Evolutionary conservation across 352 stramenopile genomes (phyloP), one percentile per base, ranked within the genome.

Genomic region (Blastocystis hominis): DNA sequence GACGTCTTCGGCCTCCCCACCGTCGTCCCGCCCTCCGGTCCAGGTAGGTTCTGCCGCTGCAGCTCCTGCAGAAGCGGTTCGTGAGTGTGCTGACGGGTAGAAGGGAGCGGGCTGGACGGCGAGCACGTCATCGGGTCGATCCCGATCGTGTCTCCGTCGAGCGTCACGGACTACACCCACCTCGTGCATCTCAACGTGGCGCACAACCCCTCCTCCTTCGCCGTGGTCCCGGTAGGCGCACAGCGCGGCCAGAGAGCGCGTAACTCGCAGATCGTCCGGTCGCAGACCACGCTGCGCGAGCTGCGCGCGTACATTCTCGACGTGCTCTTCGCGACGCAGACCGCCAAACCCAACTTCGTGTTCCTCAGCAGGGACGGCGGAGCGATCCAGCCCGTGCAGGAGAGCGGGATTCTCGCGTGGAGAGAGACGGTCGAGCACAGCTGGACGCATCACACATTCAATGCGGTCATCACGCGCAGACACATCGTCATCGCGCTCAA

Each of bases 371-470:
- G 44, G 6, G 47, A 66, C 10, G 72, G 72, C 36, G 72, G 72
- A 17, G 47, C 44, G 0, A 84, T 84, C 36, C 47, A 34, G 0
- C 13, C 17, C 20, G n/a, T 15, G 6, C 72, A 84, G 44, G 72
- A 84, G 72, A 10, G 7, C 38, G 36, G 30, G 20, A 9, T 84
- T n/a, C n/a, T 84, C 13, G 72, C 55, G 40, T 84, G 72, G 72
- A 69, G 46, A 20, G 72, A 84, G 56, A 30, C 50, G 7, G 34
- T 77, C 24, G 77, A 87, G 44, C 40, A 75, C 13, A 36, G 77
- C 24, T 87, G 77, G 77, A 78, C 30, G 1, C 77, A 87, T 59
- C 77, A 87, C 24, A 87, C 77, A 0, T 87, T 78, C 66, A 76
- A 61, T 30, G 55, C 47, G 9, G 7, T 87, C 55, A 64, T 87